These are phyloP conservation scores for Candida oleophila DNA, from an alignment of 805 yeast genomes.

Conservation along the genomic window DNA sequence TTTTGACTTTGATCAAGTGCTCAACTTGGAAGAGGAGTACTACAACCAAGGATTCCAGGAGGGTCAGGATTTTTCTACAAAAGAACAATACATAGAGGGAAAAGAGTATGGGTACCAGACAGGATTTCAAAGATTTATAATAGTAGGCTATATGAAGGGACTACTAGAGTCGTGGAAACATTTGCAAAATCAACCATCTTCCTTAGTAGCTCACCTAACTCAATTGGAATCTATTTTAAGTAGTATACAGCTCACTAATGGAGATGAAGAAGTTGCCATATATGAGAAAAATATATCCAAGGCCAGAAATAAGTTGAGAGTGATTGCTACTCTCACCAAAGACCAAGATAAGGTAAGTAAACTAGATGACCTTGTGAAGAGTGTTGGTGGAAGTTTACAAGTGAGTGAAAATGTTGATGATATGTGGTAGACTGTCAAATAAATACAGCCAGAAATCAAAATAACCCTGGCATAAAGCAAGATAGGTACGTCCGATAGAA, in stretches of 20 bases:
- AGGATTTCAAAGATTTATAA: constrained; percentile 66
- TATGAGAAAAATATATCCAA: constrained; percentile 52
- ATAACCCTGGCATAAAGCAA: not conserved
- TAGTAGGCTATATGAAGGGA: constrained; percentile 68
- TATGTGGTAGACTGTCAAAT: constrained; percentile 42
- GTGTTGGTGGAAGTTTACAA: constrained; percentile 38
- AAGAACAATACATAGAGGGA: constrained; percentile 69
- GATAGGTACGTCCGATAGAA: too few relatives aligned
- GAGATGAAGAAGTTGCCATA: constrained; percentile 53
- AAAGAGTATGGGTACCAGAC: constrained; percentile 81
- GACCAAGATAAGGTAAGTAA: constrained; percentile 28
- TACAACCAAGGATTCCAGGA: constrained; percentile 71
- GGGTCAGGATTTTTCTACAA: constrained; percentile 62
- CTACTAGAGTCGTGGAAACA: constrained; percentile 40
- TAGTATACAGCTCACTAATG: constrained; percentile 36
- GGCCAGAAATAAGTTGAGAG: constrained; percentile 62
- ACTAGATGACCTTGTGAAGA: constrained; percentile 32
- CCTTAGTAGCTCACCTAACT: constrained; percentile 21
- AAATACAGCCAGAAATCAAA: too few relatives aligned
- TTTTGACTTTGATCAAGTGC: constrained; percentile 49
- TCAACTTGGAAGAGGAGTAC: constrained; percentile 58
- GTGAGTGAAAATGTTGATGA: constrained; percentile 38
- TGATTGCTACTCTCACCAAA: constrained; percentile 38
- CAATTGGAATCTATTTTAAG: constrained; percentile 29
- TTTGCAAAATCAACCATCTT: constrained; percentile 9